Evolutionary conservation across 306 rosid species (phyloP).

Genomic region (Gleditsia sinensis): DNA sequence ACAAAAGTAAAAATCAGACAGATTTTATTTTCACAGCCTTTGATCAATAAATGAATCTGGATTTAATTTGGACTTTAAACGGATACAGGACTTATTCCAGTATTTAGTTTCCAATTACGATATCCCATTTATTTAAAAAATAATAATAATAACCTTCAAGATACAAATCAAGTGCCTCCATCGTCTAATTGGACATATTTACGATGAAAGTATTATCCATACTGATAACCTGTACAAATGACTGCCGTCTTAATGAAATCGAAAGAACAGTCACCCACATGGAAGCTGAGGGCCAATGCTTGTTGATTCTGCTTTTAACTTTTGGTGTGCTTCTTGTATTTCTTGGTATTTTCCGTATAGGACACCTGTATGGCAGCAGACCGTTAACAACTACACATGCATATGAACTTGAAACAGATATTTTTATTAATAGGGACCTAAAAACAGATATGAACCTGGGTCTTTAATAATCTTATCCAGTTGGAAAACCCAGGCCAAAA

Average conservation of each 20-base stretch:
- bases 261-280: background rate
- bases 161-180: background rate
- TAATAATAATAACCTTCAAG: no score
- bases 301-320: constrained; percentile 32
- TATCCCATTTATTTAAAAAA: background rate
- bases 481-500: background rate
- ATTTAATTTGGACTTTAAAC: no score
- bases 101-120: no score
- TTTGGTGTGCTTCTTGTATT: constrained; percentile 38
- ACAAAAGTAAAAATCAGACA: background rate
- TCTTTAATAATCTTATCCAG: background rate
- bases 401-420: background rate
- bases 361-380: constrained; percentile 55
- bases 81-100: no score
- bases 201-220: background rate
- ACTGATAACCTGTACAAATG: constrained; percentile 28
- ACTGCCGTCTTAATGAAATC: background rate
- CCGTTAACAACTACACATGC: constrained; percentile 8
- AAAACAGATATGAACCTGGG: no score
- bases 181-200: background rate
- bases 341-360: constrained; percentile 53
- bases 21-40: no score
- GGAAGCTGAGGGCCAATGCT: constrained; percentile 30
- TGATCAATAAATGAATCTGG: no score
- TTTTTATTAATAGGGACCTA: constrained; percentile 7